These are phyloP conservation scores for Akanthomyces lecanii DNA, from an alignment of 2,329 filamentous ascomycete species.

Conservation along the genomic window DNA sequence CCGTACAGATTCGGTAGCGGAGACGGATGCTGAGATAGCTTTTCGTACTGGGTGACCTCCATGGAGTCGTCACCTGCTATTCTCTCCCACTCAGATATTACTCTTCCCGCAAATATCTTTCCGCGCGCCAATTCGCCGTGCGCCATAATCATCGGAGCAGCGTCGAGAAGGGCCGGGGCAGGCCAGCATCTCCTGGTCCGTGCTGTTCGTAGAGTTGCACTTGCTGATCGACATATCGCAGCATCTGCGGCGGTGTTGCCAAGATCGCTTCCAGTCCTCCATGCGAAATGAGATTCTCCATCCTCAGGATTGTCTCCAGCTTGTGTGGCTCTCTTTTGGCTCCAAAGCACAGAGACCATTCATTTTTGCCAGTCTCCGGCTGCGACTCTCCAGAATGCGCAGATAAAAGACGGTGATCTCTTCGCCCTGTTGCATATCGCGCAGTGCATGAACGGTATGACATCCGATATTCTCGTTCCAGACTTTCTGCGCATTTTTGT, in stretches of 20 bases:
- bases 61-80: neutral
- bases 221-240: neutral
- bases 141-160: too few relatives aligned
- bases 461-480: neutral
- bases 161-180: too few relatives aligned
- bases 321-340: neutral
- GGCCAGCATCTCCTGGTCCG: too few relatives aligned
- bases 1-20: neutral
- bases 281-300: neutral
- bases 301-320: neutral
- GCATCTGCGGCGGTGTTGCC: neutral
- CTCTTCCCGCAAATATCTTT: neutral
- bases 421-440: neutral
- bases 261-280: neutral
- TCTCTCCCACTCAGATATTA: neutral
- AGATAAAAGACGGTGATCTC: neutral
- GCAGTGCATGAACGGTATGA: neutral
- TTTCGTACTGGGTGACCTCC: neutral
- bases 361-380: neutral
- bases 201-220: too few relatives aligned
- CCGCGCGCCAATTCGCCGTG: neutral
- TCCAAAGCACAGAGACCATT: neutral
- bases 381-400: neutral
- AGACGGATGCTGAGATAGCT: neutral
- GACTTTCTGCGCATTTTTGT: neutral